A percentile compares a stretch with the other conserved stretches of the same genome.
phyloP scores from a whole-genome alignment of 768 basidiomycete species.

The Naganishia randhawae region DNA sequence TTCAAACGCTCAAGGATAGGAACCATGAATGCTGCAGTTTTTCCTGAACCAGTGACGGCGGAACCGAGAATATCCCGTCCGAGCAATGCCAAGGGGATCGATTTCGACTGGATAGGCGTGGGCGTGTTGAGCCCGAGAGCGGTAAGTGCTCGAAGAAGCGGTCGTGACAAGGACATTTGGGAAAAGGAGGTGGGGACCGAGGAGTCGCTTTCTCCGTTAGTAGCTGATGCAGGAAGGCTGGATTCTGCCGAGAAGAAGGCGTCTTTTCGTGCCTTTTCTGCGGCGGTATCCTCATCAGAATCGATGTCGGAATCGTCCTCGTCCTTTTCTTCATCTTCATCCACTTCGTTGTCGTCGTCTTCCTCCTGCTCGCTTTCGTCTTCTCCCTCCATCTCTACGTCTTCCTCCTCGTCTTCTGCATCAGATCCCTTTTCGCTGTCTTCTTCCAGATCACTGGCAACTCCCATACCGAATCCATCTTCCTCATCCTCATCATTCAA shows the following conservation, averaged over 20 bases:
- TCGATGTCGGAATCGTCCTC: slow-evolving; percentile 48
- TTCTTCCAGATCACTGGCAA: slow-evolving; percentile 27
- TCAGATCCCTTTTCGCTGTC: slow-evolving; percentile 22
- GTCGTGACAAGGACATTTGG: slow-evolving; percentile 91
- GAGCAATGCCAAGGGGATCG: slow-evolving; percentile 86
- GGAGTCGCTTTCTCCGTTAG: slow-evolving; percentile 50
- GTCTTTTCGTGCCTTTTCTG: slow-evolving; percentile 67
- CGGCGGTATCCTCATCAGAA: slow-evolving; percentile 56
- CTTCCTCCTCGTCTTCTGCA: slow-evolving; percentile 46
- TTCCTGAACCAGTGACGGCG: slow-evolving; percentile 95
- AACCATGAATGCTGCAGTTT: slow-evolving; percentile 94
- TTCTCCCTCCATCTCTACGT: slow-evolving; percentile 28
- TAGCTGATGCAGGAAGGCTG: slow-evolving; percentile 49
- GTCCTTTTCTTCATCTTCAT: slow-evolving; percentile 47
- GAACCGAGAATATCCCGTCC: slow-evolving; percentile 95
- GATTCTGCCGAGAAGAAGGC: slow-evolving; percentile 73
- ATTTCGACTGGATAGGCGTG: slow-evolving; percentile 91
- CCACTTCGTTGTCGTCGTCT: slow-evolving; percentile 51
- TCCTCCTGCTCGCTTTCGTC: slow-evolving; percentile 35
- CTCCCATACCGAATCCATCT: slow-evolving; percentile 35
- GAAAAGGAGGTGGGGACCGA: slow-evolving; percentile 70
- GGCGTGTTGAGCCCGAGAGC: slow-evolving; percentile 72
- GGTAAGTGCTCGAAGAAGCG: slow-evolving; percentile 84
- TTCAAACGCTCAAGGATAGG: slow-evolving; percentile 88
- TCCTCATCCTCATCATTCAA: slow-evolving; percentile 36